A percentile compares a stretch with the other conserved stretches of the same genome.
phyloP scores from a whole-genome alignment of 805 yeast species.

The Cyberlindnera nakhonratchasimensis region DNA sequence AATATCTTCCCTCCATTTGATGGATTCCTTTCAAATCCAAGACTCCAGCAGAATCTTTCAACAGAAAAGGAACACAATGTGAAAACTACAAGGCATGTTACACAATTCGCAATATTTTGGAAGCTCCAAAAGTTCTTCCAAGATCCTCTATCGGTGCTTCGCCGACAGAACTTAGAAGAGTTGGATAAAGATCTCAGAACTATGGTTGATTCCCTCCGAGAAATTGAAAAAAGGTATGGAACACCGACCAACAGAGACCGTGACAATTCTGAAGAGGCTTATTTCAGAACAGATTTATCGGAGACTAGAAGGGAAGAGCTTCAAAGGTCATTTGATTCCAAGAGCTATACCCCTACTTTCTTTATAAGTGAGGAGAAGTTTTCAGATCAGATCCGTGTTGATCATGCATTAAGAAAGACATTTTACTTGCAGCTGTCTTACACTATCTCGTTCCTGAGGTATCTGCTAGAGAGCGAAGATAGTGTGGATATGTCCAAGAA shows the following conservation, averaged over 20 bases:
- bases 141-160: slow-evolving; percentile 16
- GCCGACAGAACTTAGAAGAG: background rate
- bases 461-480: background rate
- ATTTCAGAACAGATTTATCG: background rate
- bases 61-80: slow-evolving; percentile 11
- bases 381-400: slow-evolving; percentile 16
- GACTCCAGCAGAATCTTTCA: slow-evolving; percentile 15
- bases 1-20: slow-evolving; percentile 16
- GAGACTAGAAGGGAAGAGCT: slow-evolving; percentile 8
- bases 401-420: slow-evolving; percentile 18
- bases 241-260: background rate
- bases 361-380: slow-evolving; percentile 17
- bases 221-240: background rate
- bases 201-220: background rate
- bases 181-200: background rate
- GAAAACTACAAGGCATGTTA: background rate
- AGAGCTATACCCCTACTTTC: slow-evolving; percentile 19
- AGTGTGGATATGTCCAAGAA: background rate
- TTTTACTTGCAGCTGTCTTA: slow-evolving; percentile 14
- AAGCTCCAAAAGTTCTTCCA: slow-evolving; percentile 17
- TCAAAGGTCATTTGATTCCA: slow-evolving; percentile 12
- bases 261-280: background rate
- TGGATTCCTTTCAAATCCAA: slow-evolving; percentile 15
- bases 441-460: background rate
- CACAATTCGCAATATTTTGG: slow-evolving; percentile 18